Conservation (phyloP, 2,329 filamentous ascomycete genomes). For the Xylaria sp. region DNA sequence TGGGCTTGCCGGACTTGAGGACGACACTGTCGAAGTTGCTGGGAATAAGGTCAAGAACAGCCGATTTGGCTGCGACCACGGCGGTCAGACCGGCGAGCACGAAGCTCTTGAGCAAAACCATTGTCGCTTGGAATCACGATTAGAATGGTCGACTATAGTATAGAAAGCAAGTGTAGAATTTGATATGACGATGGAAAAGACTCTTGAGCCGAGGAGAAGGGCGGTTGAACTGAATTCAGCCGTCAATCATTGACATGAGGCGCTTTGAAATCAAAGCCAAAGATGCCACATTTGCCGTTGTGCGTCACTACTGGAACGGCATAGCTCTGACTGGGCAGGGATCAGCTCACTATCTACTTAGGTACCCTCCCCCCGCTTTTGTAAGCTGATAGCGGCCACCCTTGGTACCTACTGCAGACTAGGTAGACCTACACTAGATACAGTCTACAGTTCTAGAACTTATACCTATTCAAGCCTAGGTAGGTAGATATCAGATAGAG, state of each 20-base stretch:
- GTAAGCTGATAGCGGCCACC: background rate
- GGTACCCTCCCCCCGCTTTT: background rate
- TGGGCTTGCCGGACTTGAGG: conserved; percentile 89
- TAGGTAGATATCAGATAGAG: no score
- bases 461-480: no score
- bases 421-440: no score
- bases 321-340: conserved; percentile 23
- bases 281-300: conserved; percentile 34
- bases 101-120: conserved; percentile 66
- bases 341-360: conserved; percentile 3
- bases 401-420: no score
- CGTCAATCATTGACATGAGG: conserved; percentile 10
- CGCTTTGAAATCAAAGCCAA: conserved; percentile 32
- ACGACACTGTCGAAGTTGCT: conserved; percentile 91
- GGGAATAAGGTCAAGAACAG: conserved; percentile 87
- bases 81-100: conserved; percentile 61
- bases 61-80: conserved; percentile 71
- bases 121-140: conserved; percentile 22
- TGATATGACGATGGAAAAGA: background rate
- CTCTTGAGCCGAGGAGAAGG: background rate
- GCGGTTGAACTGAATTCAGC: conserved; percentile 10
- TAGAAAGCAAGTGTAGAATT: background rate
- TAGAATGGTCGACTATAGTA: conserved; percentile 7
- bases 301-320: conserved; percentile 22
- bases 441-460: no score